Conservation (phyloP, 805 yeast genomes). For the Dipodascus albidus region DNA sequence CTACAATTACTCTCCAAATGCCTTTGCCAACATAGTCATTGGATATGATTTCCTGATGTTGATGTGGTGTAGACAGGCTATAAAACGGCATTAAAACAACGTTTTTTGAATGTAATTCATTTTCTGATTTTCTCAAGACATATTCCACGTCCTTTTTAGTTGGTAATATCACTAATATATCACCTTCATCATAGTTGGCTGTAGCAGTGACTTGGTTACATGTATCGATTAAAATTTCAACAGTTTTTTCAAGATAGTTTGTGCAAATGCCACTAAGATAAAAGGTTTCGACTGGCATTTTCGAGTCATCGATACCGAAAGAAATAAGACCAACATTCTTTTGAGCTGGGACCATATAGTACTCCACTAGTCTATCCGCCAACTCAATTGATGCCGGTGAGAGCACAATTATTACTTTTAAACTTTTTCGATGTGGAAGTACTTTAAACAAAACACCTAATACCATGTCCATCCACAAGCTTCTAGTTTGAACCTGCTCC, state of each 20-base stretch:
- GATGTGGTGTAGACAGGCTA: not conserved
- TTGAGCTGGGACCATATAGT: not conserved
- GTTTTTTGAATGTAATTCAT: not conserved
- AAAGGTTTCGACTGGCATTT: constrained; percentile 53
- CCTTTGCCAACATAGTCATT: not conserved
- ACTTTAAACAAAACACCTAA: constrained; percentile 56
- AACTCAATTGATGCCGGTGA: not conserved
- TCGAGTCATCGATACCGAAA: not conserved
- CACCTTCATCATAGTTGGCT: constrained; percentile 40
- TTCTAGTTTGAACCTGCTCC: constrained; percentile 82
- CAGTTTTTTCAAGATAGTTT: constrained; percentile 73
- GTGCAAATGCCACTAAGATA: constrained; percentile 42
- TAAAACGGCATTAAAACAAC: not conserved
- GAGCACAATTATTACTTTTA: constrained; percentile 25
- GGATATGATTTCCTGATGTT: not conserved
- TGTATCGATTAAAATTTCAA: constrained; percentile 50
- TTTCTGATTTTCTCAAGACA: not conserved
- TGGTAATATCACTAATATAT: constrained; percentile 4
- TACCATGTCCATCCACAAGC: constrained; percentile 63
- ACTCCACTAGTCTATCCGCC: not conserved
- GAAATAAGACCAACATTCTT: not conserved
- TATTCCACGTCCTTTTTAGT: constrained; percentile 2
- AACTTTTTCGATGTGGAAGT: constrained; percentile 42
- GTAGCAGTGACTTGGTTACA: constrained; percentile 30
- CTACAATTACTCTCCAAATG: constrained; percentile 1